Conservation (phyloP, 805 yeast genomes). For the Hanseniaspora occidentalis region DNA sequence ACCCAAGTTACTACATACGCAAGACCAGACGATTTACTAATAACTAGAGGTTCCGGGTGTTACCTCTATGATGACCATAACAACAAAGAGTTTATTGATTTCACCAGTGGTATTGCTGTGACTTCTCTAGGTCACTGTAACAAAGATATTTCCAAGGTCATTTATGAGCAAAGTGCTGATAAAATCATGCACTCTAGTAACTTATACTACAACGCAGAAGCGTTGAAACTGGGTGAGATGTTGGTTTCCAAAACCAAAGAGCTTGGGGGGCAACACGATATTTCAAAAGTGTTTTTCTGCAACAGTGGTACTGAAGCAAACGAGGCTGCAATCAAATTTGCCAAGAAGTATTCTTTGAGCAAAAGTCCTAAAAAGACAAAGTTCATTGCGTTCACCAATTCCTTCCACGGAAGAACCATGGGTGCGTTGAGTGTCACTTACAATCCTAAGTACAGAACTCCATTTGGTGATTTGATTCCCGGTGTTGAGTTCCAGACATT, state of each 20-base stretch:
- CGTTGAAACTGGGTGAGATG: conserved; percentile 64
- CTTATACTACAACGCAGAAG: conserved; percentile 71
- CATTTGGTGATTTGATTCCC: conserved; percentile 86
- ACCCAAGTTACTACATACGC: conserved; percentile 69
- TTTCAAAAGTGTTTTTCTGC: conserved; percentile 58
- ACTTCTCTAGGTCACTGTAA: conserved; percentile 88
- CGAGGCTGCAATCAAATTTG: conserved; percentile 68
- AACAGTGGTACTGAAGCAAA: conserved; percentile 74
- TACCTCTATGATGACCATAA: conserved; percentile 63
- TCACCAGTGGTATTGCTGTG: conserved; percentile 94
- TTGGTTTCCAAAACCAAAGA: conserved; percentile 55
- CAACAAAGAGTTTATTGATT: conserved; percentile 70
- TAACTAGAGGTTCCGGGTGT: conserved; percentile 76
- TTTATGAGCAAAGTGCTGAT: conserved; percentile 51
- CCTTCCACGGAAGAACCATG: conserved; percentile 93
- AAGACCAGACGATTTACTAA: conserved; percentile 56
- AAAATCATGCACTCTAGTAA: conserved; percentile 78
- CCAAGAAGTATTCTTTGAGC: conserved; percentile 65
- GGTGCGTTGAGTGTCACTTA: conserved; percentile 90
- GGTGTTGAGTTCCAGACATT: conserved; percentile 43
- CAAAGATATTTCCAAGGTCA: conserved; percentile 56
- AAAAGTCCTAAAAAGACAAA: conserved; percentile 47
- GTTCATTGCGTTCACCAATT: conserved; percentile 73
- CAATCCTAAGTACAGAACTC: conserved; percentile 83
- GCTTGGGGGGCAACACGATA: conserved; percentile 71